phyloP scores from a whole-genome alignment of 345 rosid species.

The Gossypium bickii region DNA sequence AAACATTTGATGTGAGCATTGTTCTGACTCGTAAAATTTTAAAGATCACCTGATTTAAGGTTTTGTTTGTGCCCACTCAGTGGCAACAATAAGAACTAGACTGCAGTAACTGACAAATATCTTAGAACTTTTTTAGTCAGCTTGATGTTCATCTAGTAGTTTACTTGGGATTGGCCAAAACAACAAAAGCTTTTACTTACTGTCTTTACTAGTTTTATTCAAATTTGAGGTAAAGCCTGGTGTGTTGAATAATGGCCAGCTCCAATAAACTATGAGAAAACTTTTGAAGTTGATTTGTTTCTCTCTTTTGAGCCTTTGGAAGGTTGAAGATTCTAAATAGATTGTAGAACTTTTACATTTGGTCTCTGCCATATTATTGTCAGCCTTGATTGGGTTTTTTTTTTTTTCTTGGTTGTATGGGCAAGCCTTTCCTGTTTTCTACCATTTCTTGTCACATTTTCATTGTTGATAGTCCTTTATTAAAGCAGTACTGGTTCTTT shows the following conservation, averaged over 20 bases:
- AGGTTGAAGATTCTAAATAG: background rate
- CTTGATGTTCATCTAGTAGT: background rate
- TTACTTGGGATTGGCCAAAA: background rate
- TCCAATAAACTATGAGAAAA: background rate
- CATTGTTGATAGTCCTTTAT: too few species aligned
- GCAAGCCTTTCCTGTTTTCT: background rate
- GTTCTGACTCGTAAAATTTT: background rate
- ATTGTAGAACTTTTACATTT: background rate
- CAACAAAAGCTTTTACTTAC: background rate
- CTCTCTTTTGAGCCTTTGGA: background rate
- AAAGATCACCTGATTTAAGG: background rate
- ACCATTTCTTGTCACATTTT: background rate
- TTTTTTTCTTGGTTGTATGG: background rate
- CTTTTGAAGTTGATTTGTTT: background rate
- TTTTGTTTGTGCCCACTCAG: background rate
- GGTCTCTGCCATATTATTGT: background rate
- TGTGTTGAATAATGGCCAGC: background rate
- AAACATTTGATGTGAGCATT: slow-evolving; percentile 2
- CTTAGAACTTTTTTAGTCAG: background rate
- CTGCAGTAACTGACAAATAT: background rate
- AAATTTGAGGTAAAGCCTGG: background rate
- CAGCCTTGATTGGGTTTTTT: background rate
- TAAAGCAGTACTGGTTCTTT: background rate
- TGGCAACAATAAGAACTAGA: background rate
- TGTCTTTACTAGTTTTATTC: background rate